These are phyloP conservation scores for Chytriomyces sp. DNA, from an alignment of 192 early-diverging fungal genomes.

Conservation along the genomic window DNA sequence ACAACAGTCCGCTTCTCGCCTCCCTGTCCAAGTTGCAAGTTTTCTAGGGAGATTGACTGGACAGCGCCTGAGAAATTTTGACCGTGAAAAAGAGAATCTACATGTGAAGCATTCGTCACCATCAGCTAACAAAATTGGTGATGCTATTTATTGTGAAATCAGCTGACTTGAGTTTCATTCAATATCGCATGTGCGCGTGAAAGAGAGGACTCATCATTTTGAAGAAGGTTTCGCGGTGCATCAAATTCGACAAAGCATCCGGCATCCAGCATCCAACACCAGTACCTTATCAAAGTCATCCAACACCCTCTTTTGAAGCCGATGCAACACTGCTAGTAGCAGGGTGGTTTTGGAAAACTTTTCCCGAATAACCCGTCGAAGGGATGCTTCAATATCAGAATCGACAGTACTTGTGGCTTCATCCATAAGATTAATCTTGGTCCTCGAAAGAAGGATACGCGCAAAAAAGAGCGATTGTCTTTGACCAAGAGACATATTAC, in stretches of 20 bases:
- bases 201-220: slow-evolving; percentile 24
- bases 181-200: too few relatives aligned
- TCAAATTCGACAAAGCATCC: slow-evolving; percentile 74
- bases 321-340: slow-evolving; percentile 73
- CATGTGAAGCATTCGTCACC: too few relatives aligned
- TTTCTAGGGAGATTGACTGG: too few relatives aligned
- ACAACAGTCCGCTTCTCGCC: too few relatives aligned
- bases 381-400: slow-evolving; percentile 71
- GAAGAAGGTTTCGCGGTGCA: slow-evolving; percentile 64
- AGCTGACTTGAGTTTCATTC: too few relatives aligned
- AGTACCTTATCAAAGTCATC: slow-evolving; percentile 65
- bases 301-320: slow-evolving; percentile 69
- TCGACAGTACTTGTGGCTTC: slow-evolving; percentile 75
- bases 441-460: slow-evolving; percentile 38
- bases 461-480: background rate
- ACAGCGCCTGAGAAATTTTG: too few relatives aligned
- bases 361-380: slow-evolving; percentile 64
- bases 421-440: slow-evolving; percentile 62
- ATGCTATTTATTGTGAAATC: too few relatives aligned
- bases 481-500: background rate
- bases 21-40: too few relatives aligned
- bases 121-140: too few relatives aligned
- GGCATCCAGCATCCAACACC: slow-evolving; percentile 74
- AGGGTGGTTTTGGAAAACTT: slow-evolving; percentile 65
- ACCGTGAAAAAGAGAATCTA: too few relatives aligned